phyloP scores from a whole-genome alignment of 2,329 filamentous ascomycete genomes.

The Fusarium drepaniforme region DNA sequence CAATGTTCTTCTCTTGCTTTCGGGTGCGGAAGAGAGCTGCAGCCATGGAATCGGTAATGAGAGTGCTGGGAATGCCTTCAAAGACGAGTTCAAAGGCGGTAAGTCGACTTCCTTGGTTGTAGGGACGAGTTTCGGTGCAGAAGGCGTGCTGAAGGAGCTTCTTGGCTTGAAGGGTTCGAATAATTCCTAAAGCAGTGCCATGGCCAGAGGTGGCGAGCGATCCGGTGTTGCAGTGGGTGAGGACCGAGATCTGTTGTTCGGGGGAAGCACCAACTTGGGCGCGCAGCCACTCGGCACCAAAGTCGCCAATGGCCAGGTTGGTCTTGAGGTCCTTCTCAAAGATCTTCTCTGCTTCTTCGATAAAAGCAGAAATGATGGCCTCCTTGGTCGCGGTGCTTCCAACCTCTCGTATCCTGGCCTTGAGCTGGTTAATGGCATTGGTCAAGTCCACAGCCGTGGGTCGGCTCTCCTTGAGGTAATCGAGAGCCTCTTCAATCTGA shows the following conservation, averaged over 20 bases:
- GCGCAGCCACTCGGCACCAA: conserved; percentile 87
- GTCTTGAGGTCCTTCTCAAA: conserved; percentile 87
- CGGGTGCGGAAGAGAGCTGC: conserved; percentile 80
- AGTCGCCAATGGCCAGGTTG: conserved; percentile 85
- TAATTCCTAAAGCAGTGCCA: conserved; percentile 93
- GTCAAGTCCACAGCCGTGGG: conserved; percentile 96
- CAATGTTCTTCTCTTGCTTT: conserved; percentile 75
- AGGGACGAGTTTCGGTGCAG: conserved; percentile 96
- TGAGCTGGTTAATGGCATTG: conserved; percentile 88
- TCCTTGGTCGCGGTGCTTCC: conserved; percentile 57
- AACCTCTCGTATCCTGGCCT: conserved; percentile 67
- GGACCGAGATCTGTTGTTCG: conserved; percentile 74
- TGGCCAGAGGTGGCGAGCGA: conserved; percentile 98
- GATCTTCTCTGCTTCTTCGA: conserved; percentile 86
- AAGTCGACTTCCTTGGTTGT: conserved; percentile 95
- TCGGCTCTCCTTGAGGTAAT: conserved; percentile 88
- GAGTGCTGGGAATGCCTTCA: conserved; percentile 89
- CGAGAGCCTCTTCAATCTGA: conserved; percentile 81
- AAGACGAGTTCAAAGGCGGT: conserved; percentile 98
- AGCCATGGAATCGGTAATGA: conserved; percentile 98
- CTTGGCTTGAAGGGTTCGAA: conserved; percentile 80
- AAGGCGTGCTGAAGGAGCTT: conserved; percentile 83
- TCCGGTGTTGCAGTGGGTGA: conserved; percentile 98
- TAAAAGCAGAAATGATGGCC: conserved; percentile 76
- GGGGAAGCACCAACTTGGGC: conserved; percentile 64